These are phyloP conservation scores for Anthracocystis panici-leucophaei DNA, from an alignment of 1,284 basidiomycete species.

Conservation along the genomic window DNA sequence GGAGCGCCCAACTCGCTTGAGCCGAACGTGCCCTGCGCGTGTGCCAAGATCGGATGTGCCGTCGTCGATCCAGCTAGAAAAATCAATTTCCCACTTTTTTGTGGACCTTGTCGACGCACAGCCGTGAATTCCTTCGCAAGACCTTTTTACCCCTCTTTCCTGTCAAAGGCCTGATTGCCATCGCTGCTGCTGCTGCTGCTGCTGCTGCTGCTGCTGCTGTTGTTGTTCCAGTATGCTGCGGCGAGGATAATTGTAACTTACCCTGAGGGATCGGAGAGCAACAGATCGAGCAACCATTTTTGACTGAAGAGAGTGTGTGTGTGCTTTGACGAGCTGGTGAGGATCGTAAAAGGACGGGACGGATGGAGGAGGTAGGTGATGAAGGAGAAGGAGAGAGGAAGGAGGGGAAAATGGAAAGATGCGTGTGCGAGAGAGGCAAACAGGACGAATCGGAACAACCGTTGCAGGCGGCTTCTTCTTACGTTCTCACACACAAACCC, in stretches of 20 bases:
- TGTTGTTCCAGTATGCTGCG: background rate
- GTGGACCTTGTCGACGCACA: too few relatives aligned
- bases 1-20: too few relatives aligned
- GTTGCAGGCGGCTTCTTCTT: background rate
- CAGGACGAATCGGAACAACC: constrained; percentile 11
- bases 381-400: background rate
- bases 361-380: constrained; percentile 10
- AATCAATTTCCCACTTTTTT: too few relatives aligned
- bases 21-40: too few relatives aligned
- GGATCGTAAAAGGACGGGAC: constrained; percentile 3
- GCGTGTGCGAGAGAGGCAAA: background rate
- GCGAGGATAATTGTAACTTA: constrained; percentile 20
- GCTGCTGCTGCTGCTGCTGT: background rate
- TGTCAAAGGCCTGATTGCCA: background rate
- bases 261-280: constrained; percentile 47
- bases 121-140: background rate
- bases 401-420: constrained; percentile 4
- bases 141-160: too few relatives aligned
- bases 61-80: too few relatives aligned
- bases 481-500: too few relatives aligned
- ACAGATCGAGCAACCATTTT: constrained; percentile 53
- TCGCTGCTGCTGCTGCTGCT: background rate
- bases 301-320: background rate
- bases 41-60: too few relatives aligned
- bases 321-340: constrained; percentile 2